These are phyloP conservation scores for Candida rishiriensis DNA, from an alignment of 805 yeast species.

Conservation along the genomic window DNA sequence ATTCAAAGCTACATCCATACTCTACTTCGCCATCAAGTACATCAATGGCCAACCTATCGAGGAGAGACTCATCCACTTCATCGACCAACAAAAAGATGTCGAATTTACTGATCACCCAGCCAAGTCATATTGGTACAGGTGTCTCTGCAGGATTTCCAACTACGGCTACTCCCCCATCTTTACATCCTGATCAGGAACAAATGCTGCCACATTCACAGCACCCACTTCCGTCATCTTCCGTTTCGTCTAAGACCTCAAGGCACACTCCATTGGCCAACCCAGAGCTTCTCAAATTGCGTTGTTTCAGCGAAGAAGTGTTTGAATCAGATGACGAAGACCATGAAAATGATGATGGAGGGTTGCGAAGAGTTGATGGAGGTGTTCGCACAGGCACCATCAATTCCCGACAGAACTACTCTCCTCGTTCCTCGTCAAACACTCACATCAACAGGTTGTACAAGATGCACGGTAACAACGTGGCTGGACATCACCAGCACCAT, in stretches of 20 bases:
- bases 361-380: background rate
- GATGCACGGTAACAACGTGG: background rate
- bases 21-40: conserved; percentile 18
- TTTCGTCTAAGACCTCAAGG: background rate
- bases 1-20: conserved; percentile 16
- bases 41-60: conserved; percentile 13
- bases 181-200: background rate
- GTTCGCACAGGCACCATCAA: background rate
- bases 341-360: conserved; percentile 13
- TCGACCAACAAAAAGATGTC: background rate
- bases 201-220: background rate
- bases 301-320: conserved; percentile 29
- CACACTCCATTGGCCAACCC: conserved; percentile 12
- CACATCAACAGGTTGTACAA: conserved; percentile 2
- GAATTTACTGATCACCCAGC: background rate
- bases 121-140: background rate
- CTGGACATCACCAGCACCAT: background rate
- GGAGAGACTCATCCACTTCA: conserved; percentile 15
- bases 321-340: conserved; percentile 31
- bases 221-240: background rate
- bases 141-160: conserved; percentile 13
- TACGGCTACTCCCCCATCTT: conserved; percentile 11
- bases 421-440: conserved; percentile 3
- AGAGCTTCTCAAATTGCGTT: conserved; percentile 25
- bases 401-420: background rate